Evolutionary conservation across 2,329 filamentous ascomycete species (phyloP).

Genomic region (Hymenoscyphus occultus): DNA sequence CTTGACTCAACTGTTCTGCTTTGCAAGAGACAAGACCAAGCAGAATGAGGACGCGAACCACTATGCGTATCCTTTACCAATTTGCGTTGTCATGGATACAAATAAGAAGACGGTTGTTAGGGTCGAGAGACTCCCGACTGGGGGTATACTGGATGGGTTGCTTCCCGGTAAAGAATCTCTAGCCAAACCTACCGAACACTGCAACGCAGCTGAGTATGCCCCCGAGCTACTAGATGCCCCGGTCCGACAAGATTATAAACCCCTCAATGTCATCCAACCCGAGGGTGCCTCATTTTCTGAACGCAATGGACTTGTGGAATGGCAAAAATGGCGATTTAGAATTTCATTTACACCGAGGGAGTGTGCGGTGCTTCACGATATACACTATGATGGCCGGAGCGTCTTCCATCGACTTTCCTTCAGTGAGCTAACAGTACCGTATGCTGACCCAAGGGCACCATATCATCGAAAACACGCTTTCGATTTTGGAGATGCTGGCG

Average conservation of each 20-base stretch:
- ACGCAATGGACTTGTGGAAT: conserved; percentile 50
- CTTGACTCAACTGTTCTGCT: conserved; percentile 63
- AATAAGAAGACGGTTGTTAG: conserved; percentile 62
- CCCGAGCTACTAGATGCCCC: conserved; percentile 52
- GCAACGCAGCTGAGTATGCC: conserved; percentile 60
- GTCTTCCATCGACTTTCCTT: conserved; percentile 65
- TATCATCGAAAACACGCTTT: conserved; percentile 70
- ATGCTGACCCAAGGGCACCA: conserved; percentile 62
- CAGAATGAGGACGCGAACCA: conserved; percentile 62
- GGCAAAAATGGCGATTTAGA: conserved; percentile 65
- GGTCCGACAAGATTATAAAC: conserved; percentile 59
- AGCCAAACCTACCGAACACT: background rate
- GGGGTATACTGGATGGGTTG: conserved; percentile 52
- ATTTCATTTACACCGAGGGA: conserved; percentile 61
- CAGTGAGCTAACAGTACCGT: conserved; percentile 60
- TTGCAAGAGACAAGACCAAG: conserved; percentile 59
- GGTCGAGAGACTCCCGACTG: conserved; percentile 67
- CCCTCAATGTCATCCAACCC: conserved; percentile 61
- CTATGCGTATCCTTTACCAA: conserved; percentile 63
- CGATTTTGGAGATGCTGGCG: conserved; percentile 65
- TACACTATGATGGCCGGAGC: conserved; percentile 58
- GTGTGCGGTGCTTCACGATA: conserved; percentile 65
- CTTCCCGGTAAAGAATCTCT: conserved; percentile 47
- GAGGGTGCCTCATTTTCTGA: conserved; percentile 61
- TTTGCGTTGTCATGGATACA: conserved; percentile 62